Evolutionary conservation across 164 flowering plant species (phyloP).

Genomic region (Litsea cubeba): DNA sequence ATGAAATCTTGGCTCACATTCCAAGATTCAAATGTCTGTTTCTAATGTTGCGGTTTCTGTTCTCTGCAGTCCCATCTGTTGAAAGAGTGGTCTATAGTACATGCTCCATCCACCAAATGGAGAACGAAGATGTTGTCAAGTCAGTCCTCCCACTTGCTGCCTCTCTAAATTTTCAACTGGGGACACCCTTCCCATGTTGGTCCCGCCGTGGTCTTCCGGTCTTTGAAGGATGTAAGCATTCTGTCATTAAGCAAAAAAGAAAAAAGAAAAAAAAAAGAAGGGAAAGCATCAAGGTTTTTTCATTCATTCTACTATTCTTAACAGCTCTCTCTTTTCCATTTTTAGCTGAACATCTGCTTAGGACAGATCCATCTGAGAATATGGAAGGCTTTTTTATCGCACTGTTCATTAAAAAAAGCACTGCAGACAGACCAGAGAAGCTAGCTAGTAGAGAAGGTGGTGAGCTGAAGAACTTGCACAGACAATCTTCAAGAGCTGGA

Average conservation of each 20-base stretch:
- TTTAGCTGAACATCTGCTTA: conserved; percentile 62
- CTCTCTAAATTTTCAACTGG: conserved; percentile 63
- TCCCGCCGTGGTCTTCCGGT: conserved; percentile 89
- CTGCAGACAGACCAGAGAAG: not conserved
- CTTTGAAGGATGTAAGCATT: conserved; percentile 66
- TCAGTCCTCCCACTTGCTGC: conserved; percentile 71
- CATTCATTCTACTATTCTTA: not conserved
- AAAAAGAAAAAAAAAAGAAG: no score
- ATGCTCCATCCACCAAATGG: conserved; percentile 82
- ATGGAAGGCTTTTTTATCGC: conserved; percentile 94
- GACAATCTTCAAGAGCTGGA: not conserved
- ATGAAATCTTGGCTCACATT: no score
- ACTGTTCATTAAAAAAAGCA: conserved; percentile 44
- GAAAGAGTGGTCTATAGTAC: conserved; percentile 57
- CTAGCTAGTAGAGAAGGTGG: not conserved
- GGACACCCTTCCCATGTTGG: conserved; percentile 71
- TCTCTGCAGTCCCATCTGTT: conserved; percentile 30
- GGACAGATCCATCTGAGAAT: conserved; percentile 61
- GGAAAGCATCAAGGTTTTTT: not conserved
- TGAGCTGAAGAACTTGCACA: not conserved
- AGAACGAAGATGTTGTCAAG: conserved; percentile 83
- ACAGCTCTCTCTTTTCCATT: not conserved
- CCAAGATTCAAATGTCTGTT: not conserved
- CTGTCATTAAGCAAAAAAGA: not conserved
- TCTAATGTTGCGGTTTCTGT: not conserved